phyloP scores from a whole-genome alignment of 164 flowering plant species.

The Santalum album region DNA sequence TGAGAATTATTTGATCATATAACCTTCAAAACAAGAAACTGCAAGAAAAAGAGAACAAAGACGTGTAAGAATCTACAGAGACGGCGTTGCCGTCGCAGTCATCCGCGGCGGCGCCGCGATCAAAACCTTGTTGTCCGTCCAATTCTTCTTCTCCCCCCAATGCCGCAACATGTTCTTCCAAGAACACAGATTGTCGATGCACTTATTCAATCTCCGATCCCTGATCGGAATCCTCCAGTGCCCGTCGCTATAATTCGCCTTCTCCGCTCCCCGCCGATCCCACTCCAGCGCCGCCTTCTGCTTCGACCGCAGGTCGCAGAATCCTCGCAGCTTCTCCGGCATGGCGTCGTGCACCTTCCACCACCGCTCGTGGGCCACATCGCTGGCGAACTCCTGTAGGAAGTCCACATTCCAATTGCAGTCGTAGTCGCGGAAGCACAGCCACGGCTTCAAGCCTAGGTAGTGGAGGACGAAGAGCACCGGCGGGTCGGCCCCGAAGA shows the following conservation, averaged over 20 bases:
- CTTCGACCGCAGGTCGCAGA: slow-evolving; percentile 34
- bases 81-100: too few species aligned
- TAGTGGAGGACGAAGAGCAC: slow-evolving; percentile 50
- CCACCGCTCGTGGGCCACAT: slow-evolving; percentile 54
- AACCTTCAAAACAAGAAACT: too few species aligned
- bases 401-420: slow-evolving; percentile 54
- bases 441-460: slow-evolving; percentile 59
- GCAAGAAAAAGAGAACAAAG: too few species aligned
- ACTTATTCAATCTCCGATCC: slow-evolving; percentile 35
- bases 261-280: slow-evolving; percentile 44
- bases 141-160: slow-evolving; percentile 54
- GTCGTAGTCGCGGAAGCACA: slow-evolving; percentile 57
- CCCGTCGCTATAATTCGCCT: slow-evolving; percentile 34
- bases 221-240: slow-evolving; percentile 43
- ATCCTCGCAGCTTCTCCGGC: slow-evolving; percentile 37
- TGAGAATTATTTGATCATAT: too few species aligned
- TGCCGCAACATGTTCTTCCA: slow-evolving; percentile 53
- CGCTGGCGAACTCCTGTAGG: slow-evolving; percentile 51
- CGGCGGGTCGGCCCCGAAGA: slow-evolving; percentile 54
- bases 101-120: slow-evolving; percentile 37
- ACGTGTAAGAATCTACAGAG: too few species aligned
- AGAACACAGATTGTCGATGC: slow-evolving; percentile 39
- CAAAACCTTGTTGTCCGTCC: slow-evolving; percentile 34
- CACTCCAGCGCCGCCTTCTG: slow-evolving; percentile 49
- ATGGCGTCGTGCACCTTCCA: slow-evolving; percentile 60